Evolutionary conservation across 2,329 filamentous ascomycete species (phyloP), one percentile per base, ranked within the genome.

Genomic region (Neophaeococcomyces mojaviensis): DNA sequence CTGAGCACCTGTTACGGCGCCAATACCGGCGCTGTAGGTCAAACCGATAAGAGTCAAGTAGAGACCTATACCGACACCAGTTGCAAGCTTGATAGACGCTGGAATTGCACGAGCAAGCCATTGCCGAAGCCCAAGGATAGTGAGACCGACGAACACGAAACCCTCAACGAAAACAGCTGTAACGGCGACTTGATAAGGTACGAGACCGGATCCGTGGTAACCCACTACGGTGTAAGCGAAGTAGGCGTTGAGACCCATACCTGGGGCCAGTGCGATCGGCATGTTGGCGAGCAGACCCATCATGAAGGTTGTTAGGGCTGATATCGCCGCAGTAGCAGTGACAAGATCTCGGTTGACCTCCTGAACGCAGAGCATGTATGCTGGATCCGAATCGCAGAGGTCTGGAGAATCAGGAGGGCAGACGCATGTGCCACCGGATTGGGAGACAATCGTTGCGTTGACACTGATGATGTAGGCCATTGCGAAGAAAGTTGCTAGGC

Each of bases 141-240:
- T 88, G 33, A 94, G 74, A 2, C 70, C 84, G 41, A 94, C 78
- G 66, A 94, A 94, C 51, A 94, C 81, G 63, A 85, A 86, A 31
- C 88, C 88, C 64, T 94, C 88, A 12, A 92, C 82, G 61, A 94
- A 94, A 54, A 92, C 88, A 44, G 88, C 87, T 3, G 87, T 92
- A 31, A 94, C 68, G 28, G 88, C 88, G 34, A 89, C 74, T 44
- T 76, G 64, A 61, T 86, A 94, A 1, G 86, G 79, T 7, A 94
- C 81, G 30, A 75, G 71, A 2, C 86, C 86, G 18, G 72, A 76
- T 35, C 87, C 88, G 61, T 89, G 82, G 58, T 72, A 79, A 3
- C 88, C 88, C 47, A 94, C 87, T 36, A 87, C 82, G 1, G 79
- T 84, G 61, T 85, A 94, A 20, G 87, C 77, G 60, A 94, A 94